Base-by-base conservation (phyloP, 768 basidiomycete species). In the Leucocoprinus birnbaumii region DNA sequence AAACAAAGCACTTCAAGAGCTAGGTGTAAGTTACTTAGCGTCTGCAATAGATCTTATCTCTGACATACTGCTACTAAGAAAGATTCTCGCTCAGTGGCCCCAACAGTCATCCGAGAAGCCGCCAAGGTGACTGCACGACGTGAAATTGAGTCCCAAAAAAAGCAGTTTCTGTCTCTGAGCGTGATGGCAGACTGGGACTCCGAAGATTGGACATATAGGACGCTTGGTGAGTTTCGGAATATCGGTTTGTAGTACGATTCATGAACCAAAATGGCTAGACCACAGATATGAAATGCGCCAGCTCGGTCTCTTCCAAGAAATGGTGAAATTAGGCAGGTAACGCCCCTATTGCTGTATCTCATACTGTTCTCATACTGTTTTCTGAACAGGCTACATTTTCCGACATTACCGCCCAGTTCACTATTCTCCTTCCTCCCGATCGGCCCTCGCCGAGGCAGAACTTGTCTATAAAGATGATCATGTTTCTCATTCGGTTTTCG, bases 401-500 rank as follows among this genome's bases (percentile, higher is more conserved):
- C 80, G 92, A 52, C 85, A 89, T 58, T 86, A 91, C 62, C 85
- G 94, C 25, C 96, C 96, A 0, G 92, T 95, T 4, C 85, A 97
- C 67, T 98, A 92, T 67, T 98, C 96, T 0, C 96, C 96, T 2
- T 96, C 94, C 0, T 97, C 95, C 1, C 84, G 82, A 40, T 95
- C 96, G 5, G 96, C 96, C 0, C 73, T 99, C 13, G 96, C 96
- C 0, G 96, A 99, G 71, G 93, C 95, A 3, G 96, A 99, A 66
- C 76, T 99, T 25, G 80, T 84, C 24, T 98, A 98, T 72, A 86
- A 84, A 58, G 95, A 97, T 26, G 83, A 90, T 61, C 94, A 97
- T 66, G 72, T 85, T 45, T 97, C 94, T 0, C 84, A 88, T 60
- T 91, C 94, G 4, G 91, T 90, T 40, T 98, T 91, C 63, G 89